Evolutionary conservation across 306 rosid genomes (phyloP), one percentile per base, ranked within the genome.

Genomic region (Cucurbita maxima): DNA sequence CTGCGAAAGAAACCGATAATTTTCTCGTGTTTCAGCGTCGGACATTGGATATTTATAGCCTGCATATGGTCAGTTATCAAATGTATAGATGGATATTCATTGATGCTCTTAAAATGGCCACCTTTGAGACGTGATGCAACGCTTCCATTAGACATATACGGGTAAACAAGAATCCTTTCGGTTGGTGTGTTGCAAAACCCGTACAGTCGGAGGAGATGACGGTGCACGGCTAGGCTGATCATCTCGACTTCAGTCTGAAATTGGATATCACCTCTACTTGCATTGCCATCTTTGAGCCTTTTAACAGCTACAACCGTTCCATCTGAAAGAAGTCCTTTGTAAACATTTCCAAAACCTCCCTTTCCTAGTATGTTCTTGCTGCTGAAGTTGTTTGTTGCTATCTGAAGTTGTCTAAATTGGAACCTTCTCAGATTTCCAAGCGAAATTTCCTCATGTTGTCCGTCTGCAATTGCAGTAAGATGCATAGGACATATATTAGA

Each of bases 241-340:
- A 88, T 90, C 85, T 93, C 98, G 71, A 93, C 93, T 82, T 93
- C 98, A 54, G 98, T 92, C 80, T 92, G 98, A 85, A 92, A 92
- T 47, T 92, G 98, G 66, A 88, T 84, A 79, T 90, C 98, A 43
- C 98, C 96, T 48, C 96, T 90, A 63, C 69, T 80, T 41, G 93
- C 86, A 75, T 77, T 87, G 44, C 96, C 96, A 80, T 93, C 96
- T 80, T 88, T 93, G 58, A 93, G 96, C 82, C 98, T 87, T 83
- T 93, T 93, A 43, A 93, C 98, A 4, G 98, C 98, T 0, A 90
- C 90, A 34, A 93, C 63, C 59, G 86, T 84, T 36, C 98, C 96
- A 83, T 93, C 98, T 1, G 76, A 55, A 67, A 93, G 89, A 75
- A 82, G 38, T 75, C 98, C 98, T 81, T 93, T 93, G 87, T 93